Evolutionary conservation across 2,329 filamentous ascomycete species (phyloP), one percentile per base, ranked within the genome.

Genomic region (Calonectria fujianensis): DNA sequence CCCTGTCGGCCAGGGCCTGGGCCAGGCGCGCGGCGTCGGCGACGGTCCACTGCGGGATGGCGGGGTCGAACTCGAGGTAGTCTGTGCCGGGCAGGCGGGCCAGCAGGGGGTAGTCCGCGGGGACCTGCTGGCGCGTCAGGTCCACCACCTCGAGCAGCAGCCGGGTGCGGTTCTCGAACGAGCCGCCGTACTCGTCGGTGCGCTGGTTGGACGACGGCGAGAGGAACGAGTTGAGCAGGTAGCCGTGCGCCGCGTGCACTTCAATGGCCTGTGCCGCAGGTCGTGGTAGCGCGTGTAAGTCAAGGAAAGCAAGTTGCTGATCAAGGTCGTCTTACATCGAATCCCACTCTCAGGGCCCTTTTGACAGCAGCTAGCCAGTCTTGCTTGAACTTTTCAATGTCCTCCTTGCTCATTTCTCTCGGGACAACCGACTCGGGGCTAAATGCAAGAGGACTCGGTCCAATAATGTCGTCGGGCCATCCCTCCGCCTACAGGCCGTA

Each of bases 11-110:
- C 0, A 96, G 87, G 0, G 91, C 85, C 69, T 87, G 85, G 1
- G 93, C 93, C 3, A 96, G 89, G 57, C 86, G 86, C 24, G 91
- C 87, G 0, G 92, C 93, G 69, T 96, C 90, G 88, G 93, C 94
- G 24, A 81, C 69, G n/a, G 75, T 64, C 94, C 81, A 96, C 79
- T 90, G 90, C 71, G 92, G 89, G 14, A 88, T 83, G 18, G 87
- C 86, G 3, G 87, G 87, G 59, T 89, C 87, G 77, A 90, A 86
- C 74, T 95, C 92, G 0, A 96, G 88, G 91, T 93, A 95, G 81
- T 96, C 94, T 0, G 91, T 93, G 1, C 92, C 93, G 11, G 90
- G 91, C 77, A 96, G 89, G 32, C 94, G 91, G 18, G 94, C 85
- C 81, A 96, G 91, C 0, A 96, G 86, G 0, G 94, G 94, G 10